A percentile compares a stretch with the other conserved stretches of the same genome.
phyloP scores from a whole-genome alignment of 306 rosid species.

The Morella rubra region DNA sequence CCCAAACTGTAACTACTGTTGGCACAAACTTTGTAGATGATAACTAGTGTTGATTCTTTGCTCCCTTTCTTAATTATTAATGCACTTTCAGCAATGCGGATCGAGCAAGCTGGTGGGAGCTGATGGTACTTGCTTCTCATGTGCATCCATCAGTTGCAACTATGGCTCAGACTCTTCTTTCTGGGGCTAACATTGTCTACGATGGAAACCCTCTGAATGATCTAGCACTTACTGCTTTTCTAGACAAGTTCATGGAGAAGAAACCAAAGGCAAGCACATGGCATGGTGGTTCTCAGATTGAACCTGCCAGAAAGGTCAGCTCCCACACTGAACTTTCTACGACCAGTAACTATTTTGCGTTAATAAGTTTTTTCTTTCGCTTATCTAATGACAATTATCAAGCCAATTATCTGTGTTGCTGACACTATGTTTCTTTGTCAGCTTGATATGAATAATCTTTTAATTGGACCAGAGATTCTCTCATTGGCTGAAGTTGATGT shows the following conservation, averaged over 20 bases:
- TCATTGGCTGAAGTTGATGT: constrained; percentile 84
- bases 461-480: constrained; percentile 77
- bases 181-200: constrained; percentile 86
- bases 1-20: neutral
- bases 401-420: constrained; percentile 20
- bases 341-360: neutral
- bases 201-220: constrained; percentile 87
- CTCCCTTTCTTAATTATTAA: neutral
- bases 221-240: constrained; percentile 75
- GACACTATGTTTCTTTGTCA: constrained; percentile 34
- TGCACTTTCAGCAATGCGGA: constrained; percentile 75
- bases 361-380: too few relatives aligned
- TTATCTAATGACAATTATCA: neutral
- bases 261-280: constrained; percentile 78
- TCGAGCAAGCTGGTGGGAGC: constrained; percentile 93
- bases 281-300: constrained; percentile 97
- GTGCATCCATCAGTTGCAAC: constrained; percentile 91
- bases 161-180: constrained; percentile 85
- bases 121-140: constrained; percentile 80
- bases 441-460: constrained; percentile 68
- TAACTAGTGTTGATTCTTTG: neutral
- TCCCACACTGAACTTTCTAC: constrained; percentile 7
- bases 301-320: constrained; percentile 87
- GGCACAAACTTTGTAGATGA: neutral
- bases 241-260: constrained; percentile 98